Base-by-base conservation (phyloP, 495 filamentous ascomycete genomes). In the Cladorrhinum samala region DNA sequence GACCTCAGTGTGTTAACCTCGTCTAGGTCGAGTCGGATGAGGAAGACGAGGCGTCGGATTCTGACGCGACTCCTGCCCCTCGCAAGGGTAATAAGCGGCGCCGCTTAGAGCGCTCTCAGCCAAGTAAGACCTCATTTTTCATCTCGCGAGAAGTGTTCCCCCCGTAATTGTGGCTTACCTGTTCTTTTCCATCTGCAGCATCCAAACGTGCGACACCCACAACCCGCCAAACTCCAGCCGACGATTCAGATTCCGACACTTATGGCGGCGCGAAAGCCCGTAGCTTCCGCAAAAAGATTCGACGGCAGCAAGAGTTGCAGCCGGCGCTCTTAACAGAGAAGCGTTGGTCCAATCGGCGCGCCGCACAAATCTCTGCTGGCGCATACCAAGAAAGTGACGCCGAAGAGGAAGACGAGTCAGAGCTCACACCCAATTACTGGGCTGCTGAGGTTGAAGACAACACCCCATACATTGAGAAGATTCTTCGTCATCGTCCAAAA, bases 261-360 rank as follows among this genome's bases (percentile, higher is more conserved):
- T 91, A 95, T 64, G 85, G 89, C 52, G 83, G 82, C 54, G 80
- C 86, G 52, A 81, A 83, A 63, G 80, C 82, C 54, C 78, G 81
- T 52, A 75, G 68, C 40, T 75, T 79, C 43, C 82, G 75, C 56
- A 92, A 89, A 72, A 89, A 87, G 65, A 65, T 81, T 48, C 85
- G 86, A 16, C 85, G 83, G 44, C 78, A 87, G 60, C 70, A 80
- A 16, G 82, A 83, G 52, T 66, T 72, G 23, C 79, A 78, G 50
- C 74, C 78, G 8, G 78, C 84, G 8, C 69, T 81, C 19, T 78
- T 82, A 49, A 87, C 90, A 57, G 85, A 95, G 52, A 77, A 78
- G 67, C 84, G 93, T 55, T 96, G 95, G 80, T 96, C 90, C 3
- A 95, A 87, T 36, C 78, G 93, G 48, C 85, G 88, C 53, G 89